Evolutionary conservation across 2,329 filamentous ascomycete genomes (phyloP).

Genomic region (Neopestalotiopsis sp.): DNA sequence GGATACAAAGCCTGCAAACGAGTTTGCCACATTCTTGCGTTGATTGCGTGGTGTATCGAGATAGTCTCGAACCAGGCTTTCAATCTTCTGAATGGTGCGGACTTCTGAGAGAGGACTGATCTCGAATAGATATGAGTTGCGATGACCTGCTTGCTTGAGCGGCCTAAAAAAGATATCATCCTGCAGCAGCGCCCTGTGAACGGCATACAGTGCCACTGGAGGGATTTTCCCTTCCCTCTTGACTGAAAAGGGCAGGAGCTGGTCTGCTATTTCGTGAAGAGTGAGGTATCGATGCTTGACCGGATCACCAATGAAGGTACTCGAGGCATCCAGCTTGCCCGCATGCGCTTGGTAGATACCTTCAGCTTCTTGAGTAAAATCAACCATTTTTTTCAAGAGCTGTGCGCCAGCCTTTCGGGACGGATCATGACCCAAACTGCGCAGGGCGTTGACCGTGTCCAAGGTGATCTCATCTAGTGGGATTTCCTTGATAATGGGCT

Average conservation of each 20-base stretch:
- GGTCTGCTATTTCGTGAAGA: slow-evolving; percentile 54
- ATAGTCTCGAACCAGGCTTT: slow-evolving; percentile 58
- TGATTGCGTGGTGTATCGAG: slow-evolving; percentile 42
- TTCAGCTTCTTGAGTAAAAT: slow-evolving; percentile 49
- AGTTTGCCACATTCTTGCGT: not conserved
- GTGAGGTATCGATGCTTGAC: slow-evolving; percentile 50
- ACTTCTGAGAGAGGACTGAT: slow-evolving; percentile 63
- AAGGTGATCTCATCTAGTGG: slow-evolving; percentile 34
- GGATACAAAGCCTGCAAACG: slow-evolving; percentile 49
- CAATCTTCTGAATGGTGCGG: slow-evolving; percentile 53
- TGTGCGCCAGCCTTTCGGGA: slow-evolving; percentile 45
- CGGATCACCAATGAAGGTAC: slow-evolving; percentile 43
- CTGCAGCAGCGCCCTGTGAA: slow-evolving; percentile 67
- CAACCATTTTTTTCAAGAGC: slow-evolving; percentile 53
- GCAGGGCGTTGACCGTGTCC: slow-evolving; percentile 40
- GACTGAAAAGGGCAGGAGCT: slow-evolving; percentile 43
- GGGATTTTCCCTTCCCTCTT: slow-evolving; percentile 45
- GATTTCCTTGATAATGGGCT: slow-evolving; percentile 44
- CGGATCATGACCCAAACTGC: slow-evolving; percentile 46
- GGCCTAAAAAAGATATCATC: slow-evolving; percentile 66
- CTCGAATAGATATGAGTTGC: slow-evolving; percentile 64
- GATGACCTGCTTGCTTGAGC: slow-evolving; percentile 51
- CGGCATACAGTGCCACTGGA: slow-evolving; percentile 65
- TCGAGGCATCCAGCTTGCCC: slow-evolving; percentile 51
- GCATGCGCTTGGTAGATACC: slow-evolving; percentile 53